A percentile compares a stretch with the other conserved stretches of the same genome.
These are phyloP conservation scores for Tricholoma hemisulphureum DNA, from an alignment of 768 basidiomycete genomes.

Conservation along the genomic window DNA sequence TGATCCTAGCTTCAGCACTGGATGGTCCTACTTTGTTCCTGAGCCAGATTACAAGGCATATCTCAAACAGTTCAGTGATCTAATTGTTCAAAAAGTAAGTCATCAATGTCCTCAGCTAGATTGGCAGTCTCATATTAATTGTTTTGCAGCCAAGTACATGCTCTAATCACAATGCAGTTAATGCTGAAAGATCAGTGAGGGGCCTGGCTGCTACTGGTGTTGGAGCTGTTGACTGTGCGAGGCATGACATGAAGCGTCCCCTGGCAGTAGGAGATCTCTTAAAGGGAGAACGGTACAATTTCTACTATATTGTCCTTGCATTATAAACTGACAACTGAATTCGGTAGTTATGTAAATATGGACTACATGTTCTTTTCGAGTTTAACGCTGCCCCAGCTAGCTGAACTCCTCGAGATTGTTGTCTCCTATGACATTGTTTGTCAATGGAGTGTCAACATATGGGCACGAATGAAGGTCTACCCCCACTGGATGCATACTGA, in stretches of 20 bases:
- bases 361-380: slow-evolving; percentile 6
- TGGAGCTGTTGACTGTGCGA: background rate
- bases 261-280: background rate
- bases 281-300: background rate
- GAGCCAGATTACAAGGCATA: slow-evolving; percentile 10
- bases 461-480: background rate
- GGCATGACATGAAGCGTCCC: slow-evolving; percentile 1
- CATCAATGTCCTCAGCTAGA: too few relatives aligned
- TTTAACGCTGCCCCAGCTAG: background rate
- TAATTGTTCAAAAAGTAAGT: slow-evolving; percentile 8
- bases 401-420: background rate
- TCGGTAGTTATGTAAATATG: slow-evolving; percentile 5
- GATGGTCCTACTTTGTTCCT: slow-evolving; percentile 7
- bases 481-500: background rate
- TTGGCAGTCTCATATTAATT: background rate
- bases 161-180: background rate
- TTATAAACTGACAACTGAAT: background rate
- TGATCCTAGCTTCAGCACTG: background rate
- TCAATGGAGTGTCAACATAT: background rate
- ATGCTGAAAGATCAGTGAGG: background rate
- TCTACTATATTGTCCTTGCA: background rate
- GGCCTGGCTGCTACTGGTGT: slow-evolving; percentile 2
- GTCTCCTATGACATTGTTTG: slow-evolving; percentile 5
- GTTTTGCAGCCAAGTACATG: background rate
- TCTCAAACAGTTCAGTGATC: slow-evolving; percentile 10